Evolutionary conservation across 345 rosid species (phyloP).

Genomic region (Pistacia integerrima): DNA sequence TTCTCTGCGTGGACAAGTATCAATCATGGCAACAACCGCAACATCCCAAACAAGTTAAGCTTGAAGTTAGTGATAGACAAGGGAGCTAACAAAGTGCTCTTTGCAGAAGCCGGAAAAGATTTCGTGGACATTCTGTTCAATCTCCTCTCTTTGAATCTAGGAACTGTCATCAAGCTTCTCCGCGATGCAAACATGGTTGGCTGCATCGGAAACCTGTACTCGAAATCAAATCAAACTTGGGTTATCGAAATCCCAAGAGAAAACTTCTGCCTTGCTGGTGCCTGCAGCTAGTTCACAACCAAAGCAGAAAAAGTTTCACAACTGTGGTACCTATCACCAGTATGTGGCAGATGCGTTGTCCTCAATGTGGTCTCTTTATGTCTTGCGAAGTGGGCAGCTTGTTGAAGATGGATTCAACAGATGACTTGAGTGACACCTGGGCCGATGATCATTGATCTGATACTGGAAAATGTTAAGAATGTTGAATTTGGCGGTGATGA

Average conservation of each 20-base stretch:
- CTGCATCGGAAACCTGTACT: neutral
- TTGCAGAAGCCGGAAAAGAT: constrained; percentile 15
- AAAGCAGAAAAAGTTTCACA: neutral
- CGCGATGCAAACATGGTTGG: constrained; percentile 13
- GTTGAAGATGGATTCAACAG: neutral
- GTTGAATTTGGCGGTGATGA: too few relatives aligned
- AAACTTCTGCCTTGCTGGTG: too few relatives aligned
- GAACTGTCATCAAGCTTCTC: neutral
- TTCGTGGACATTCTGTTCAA: constrained; percentile 24
- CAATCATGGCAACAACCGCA: neutral
- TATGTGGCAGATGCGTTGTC: neutral
- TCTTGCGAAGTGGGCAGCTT: too few relatives aligned
- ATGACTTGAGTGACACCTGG: constrained; percentile 16
- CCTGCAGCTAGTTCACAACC: neutral
- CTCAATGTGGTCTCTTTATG: too few relatives aligned
- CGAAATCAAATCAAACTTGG: neutral
- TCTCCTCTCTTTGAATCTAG: constrained; percentile 27
- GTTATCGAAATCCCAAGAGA: neutral
- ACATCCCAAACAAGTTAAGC: neutral
- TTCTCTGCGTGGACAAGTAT: neutral
- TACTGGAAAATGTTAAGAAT: too few relatives aligned
- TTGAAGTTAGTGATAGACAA: constrained; percentile 25
- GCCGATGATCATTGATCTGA: too few relatives aligned
- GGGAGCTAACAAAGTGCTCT: constrained; percentile 2
- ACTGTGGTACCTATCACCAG: neutral